phyloP scores from a whole-genome alignment of 768 basidiomycete species.

The Tulasnella sp. region DNA sequence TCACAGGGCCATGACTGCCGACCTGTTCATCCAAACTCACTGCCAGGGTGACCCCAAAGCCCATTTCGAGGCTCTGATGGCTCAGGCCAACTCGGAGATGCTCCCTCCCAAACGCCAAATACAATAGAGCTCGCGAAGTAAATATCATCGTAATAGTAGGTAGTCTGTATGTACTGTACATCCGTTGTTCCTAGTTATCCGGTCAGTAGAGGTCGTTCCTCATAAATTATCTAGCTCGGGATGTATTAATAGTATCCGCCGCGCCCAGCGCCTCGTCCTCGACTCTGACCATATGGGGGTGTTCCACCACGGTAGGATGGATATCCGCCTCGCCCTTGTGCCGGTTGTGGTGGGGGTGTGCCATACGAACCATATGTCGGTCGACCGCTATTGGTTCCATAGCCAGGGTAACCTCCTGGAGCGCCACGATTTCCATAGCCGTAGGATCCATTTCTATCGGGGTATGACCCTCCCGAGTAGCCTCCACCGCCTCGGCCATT shows the following conservation, averaged over 20 bases:
- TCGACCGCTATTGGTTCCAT: background rate
- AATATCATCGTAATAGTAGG: background rate
- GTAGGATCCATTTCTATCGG: background rate
- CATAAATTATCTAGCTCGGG: background rate
- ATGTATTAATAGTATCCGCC: conserved; percentile 33
- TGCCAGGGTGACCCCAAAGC: background rate
- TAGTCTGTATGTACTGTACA: conserved; percentile 7
- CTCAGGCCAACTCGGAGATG: conserved; percentile 13
- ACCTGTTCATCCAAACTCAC: background rate
- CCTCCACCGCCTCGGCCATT: conserved; percentile 14
- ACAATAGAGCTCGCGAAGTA: background rate
- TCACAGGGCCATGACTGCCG: conserved; percentile 1
- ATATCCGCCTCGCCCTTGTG: background rate
- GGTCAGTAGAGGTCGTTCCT: background rate
- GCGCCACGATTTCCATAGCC: background rate
- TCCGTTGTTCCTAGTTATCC: conserved; percentile 2
- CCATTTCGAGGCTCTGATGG: background rate
- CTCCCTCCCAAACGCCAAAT: conserved; percentile 32
- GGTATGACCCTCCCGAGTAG: background rate
- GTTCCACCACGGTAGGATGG: background rate
- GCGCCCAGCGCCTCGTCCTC: conserved; percentile 32
- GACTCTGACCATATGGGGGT: background rate
- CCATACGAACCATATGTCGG: background rate
- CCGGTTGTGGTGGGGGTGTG: background rate
- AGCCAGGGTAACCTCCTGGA: conserved; percentile 30